A percentile compares a stretch with the other conserved stretches of the same genome.
These are phyloP conservation scores for Plectosphaerella cucumerina DNA, from an alignment of 2,329 filamentous ascomycete species.

Conservation along the genomic window DNA sequence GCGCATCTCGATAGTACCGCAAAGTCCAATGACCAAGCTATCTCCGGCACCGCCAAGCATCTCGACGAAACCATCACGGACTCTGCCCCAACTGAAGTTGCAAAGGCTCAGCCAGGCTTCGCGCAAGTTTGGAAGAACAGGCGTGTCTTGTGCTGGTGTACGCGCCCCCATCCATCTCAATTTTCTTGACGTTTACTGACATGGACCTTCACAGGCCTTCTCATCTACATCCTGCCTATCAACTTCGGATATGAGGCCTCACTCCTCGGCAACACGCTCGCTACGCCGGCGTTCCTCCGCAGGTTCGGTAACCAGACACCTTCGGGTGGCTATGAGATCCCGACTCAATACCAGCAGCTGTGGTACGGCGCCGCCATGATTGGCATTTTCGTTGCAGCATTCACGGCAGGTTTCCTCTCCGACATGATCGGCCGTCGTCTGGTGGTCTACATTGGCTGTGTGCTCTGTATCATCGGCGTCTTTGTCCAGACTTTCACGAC, in stretches of 20 bases:
- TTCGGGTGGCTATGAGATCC: not conserved
- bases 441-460: conserved; percentile 5
- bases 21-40: no score
- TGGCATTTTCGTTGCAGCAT: conserved; percentile 7
- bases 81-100: no score
- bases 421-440: conserved; percentile 7
- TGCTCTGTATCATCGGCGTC: conserved; percentile 8
- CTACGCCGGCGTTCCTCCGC: not conserved
- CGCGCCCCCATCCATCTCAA: not conserved
- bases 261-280: conserved; percentile 5
- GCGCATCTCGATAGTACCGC: no score
- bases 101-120: conserved; percentile 1
- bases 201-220: not conserved
- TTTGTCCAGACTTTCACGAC: conserved; percentile 8
- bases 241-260: conserved; percentile 8
- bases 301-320: conserved; percentile 1
- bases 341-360: conserved; percentile 2
- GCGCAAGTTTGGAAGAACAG: conserved; percentile 5
- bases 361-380: conserved; percentile 3
- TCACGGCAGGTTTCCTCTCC: conserved; percentile 3
- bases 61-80: no score
- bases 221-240: conserved; percentile 9
- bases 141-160: conserved; percentile 8
- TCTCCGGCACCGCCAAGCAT: no score
- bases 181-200: not conserved